Evolutionary conservation across 306 rosid genomes (phyloP).

Genomic region (Nissolia schottii): DNA sequence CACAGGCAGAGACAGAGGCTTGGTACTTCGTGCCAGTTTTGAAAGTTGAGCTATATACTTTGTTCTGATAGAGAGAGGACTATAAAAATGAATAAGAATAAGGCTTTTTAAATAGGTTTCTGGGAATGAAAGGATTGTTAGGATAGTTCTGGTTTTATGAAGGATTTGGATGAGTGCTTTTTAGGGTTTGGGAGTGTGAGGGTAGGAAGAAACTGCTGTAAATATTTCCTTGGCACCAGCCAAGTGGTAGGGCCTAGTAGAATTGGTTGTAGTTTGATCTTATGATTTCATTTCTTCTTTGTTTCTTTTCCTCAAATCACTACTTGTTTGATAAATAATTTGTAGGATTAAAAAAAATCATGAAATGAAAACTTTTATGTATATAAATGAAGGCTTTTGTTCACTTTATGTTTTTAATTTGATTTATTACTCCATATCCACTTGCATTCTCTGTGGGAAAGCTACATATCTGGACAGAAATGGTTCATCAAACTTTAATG

Average conservation of each 20-base stretch:
- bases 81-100: slow-evolving; percentile 31
- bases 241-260: slow-evolving; percentile 41
- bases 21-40: slow-evolving; percentile 99
- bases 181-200: slow-evolving; percentile 43
- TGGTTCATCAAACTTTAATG: not conserved
- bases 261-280: slow-evolving; percentile 53
- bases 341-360: slow-evolving; percentile 50
- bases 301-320: not conserved
- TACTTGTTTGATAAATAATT: slow-evolving; percentile 75
- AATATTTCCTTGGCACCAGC: slow-evolving; percentile 58
- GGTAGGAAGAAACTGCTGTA: slow-evolving; percentile 49
- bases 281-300: slow-evolving; percentile 19
- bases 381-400: slow-evolving; percentile 31
- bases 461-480: not conserved
- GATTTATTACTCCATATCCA: not conserved
- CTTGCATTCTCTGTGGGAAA: not conserved
- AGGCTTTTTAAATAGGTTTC: slow-evolving; percentile 42
- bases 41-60: slow-evolving; percentile 45
- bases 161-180: slow-evolving; percentile 35
- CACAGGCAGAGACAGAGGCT: slow-evolving; percentile 96
- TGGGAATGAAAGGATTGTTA: slow-evolving; percentile 40
- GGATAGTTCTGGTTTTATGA: slow-evolving; percentile 40
- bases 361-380: slow-evolving; percentile 52
- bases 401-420: not conserved
- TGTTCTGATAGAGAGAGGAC: slow-evolving; percentile 33